Percentiles rank a stretch among this genome's conserved stretches.
Conservation (phyloP, 2,329 filamentous ascomycete genomes). For the Colletotrichum spinosum region DNA sequence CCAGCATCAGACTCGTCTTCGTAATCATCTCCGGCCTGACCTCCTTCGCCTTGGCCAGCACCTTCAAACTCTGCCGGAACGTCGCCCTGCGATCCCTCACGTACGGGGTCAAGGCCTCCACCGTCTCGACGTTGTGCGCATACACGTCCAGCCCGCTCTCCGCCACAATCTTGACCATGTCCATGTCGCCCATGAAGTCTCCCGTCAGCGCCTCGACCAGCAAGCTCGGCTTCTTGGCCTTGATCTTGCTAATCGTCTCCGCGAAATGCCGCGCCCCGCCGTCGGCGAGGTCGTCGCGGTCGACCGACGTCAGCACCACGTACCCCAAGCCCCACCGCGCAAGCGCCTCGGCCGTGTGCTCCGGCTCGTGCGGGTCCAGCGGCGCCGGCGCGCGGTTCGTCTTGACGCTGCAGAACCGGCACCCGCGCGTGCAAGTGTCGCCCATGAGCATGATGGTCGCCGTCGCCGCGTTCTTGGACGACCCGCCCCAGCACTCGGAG, state of each 20-base stretch:
- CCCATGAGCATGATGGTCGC: constrained; percentile 99
- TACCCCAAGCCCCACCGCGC: constrained; percentile 95
- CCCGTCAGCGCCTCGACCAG: constrained; percentile 88
- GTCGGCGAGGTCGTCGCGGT: constrained; percentile 91
- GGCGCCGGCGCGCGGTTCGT: constrained; percentile 81
- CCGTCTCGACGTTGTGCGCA: constrained; percentile 97
- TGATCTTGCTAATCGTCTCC: constrained; percentile 94
- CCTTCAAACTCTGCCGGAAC: constrained; percentile 85
- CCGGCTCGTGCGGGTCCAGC: constrained; percentile 94
- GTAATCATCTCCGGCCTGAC: constrained; percentile 83
- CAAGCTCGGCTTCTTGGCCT: constrained; percentile 81
- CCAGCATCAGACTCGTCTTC: constrained; percentile 99
- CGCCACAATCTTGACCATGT: constrained; percentile 88
- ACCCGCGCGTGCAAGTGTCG: constrained; percentile 96
- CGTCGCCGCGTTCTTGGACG: constrained; percentile 87
- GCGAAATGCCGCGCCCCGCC: constrained; percentile 91
- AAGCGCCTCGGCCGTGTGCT: constrained; percentile 95
- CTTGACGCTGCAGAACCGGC: constrained; percentile 97
- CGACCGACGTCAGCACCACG: constrained; percentile 92
- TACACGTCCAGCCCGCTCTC: constrained; percentile 93
- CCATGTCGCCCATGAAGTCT: constrained; percentile 86
- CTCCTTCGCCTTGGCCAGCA: constrained; percentile 85
- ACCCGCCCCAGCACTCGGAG: constrained; percentile 96
- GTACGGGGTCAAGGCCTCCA: constrained; percentile 88
- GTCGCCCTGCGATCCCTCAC: constrained; percentile 91